Evolutionary conservation across 1,284 basidiomycete genomes (phyloP).

Genomic region (Coniferiporia sulphurascens): DNA sequence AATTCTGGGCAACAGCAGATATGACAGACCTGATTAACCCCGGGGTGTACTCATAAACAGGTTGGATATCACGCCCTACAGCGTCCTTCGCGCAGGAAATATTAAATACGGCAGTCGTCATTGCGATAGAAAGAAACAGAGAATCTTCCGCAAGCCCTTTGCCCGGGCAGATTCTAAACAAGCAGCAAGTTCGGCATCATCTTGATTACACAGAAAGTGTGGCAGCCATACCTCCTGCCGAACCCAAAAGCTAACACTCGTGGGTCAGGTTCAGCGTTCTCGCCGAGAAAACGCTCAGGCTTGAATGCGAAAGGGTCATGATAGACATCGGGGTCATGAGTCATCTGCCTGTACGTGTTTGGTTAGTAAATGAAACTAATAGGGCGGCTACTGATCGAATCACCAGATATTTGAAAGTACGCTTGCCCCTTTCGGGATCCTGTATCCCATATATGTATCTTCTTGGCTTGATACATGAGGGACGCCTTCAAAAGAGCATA

Average conservation of each 20-base stretch:
- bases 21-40: constrained; percentile 18
- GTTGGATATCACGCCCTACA: constrained; percentile 18
- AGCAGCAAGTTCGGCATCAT: too few relatives aligned
- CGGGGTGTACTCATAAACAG: constrained; percentile 14
- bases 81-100: constrained; percentile 17
- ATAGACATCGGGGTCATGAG: constrained; percentile 17
- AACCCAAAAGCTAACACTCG: constrained; percentile 6
- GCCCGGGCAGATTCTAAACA: constrained; percentile 8
- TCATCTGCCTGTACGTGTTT: constrained; percentile 5
- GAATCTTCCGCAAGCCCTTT: constrained; percentile 13
- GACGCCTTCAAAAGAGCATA: not conserved
- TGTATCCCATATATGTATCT: constrained; percentile 14
- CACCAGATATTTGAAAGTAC: constrained; percentile 17
- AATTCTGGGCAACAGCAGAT: not conserved
- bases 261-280: not conserved
- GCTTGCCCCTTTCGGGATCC: constrained; percentile 14
- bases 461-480: constrained; percentile 19
- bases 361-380: not conserved
- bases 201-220: not conserved
- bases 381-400: not conserved
- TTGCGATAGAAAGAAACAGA: constrained; percentile 19
- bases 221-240: not conserved
- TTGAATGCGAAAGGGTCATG: constrained; percentile 18
- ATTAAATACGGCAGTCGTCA: constrained; percentile 18
- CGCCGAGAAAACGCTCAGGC: constrained; percentile 18